Base-by-base conservation (phyloP, 805 yeast genomes). In the Candida parachauliodes region DNA sequence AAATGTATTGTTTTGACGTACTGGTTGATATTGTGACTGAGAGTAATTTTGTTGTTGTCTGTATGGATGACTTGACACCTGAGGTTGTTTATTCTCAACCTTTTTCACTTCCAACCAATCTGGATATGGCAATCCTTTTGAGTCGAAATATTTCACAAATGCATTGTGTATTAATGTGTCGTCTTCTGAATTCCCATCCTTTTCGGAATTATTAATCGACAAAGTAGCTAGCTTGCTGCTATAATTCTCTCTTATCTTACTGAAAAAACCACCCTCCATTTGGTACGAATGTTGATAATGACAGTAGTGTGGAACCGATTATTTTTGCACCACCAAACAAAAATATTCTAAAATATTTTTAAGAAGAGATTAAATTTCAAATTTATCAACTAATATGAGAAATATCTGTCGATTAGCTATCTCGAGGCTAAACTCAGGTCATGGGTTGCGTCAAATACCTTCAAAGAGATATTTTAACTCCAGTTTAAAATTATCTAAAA, bases 161-260 rank as follows among this genome's bases (percentile, higher is more conserved):
- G 74, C 72, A 42, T 62, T 59, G 52, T 68, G 72, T 44, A 68
- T 59, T 38, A 68, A 53, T 1, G 74, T 68, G 22, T 62, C 69
- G 32, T 60, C 60, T 26, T 58, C 67, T 2, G 56, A 40, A 34
- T 40, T 36, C 4, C 74, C 74, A 49, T 68, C 74, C 30, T 58
- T 61, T 26, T 68, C 74, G 8, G 52, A 39, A 19, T 52, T 45
- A 11, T 62, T 46, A 8, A 65, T 41, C 2, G 68, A 56, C 25
- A 68, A 51, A 31, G 56, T 62, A 11, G 70, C 59, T 34, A 68
- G 62, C 47, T 63, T 62, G 36, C 53, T 52, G 36, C 57, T 57
- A 44, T 64, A 64, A 38, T 62, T 65, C 39, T 60, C 62, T 36
- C 57, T 65, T 41, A 68, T 59, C 42, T 57, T 60, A 17, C 61